phyloP scores from a whole-genome alignment of 2,329 filamentous ascomycete genomes.

The Cladosporium sp. region DNA sequence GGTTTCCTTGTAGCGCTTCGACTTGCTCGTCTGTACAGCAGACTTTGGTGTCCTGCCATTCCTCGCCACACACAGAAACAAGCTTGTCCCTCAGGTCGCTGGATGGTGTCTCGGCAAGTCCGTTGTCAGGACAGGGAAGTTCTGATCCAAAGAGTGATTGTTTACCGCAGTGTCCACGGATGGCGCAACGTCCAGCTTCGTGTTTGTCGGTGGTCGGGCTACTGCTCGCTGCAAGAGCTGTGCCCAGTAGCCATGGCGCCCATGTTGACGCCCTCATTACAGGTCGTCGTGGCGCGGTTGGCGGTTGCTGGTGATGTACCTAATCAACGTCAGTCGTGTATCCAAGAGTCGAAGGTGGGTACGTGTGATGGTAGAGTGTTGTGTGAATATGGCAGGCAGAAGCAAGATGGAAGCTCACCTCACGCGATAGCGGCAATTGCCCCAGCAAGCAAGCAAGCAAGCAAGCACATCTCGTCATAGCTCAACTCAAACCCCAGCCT shows the following conservation, averaged over 20 bases:
- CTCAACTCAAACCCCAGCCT: constrained; percentile 11
- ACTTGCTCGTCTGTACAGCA: constrained; percentile 86
- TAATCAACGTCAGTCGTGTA: not conserved
- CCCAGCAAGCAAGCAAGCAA: constrained; percentile 2
- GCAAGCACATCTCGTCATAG: constrained; percentile 12
- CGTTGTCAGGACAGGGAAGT: constrained; percentile 91
- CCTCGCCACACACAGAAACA: constrained; percentile 78
- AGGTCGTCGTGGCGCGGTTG: not conserved
- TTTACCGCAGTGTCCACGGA: constrained; percentile 88
- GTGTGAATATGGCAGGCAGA: not conserved
- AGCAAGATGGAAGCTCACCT: not conserved
- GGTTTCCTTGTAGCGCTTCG: constrained; percentile 75
- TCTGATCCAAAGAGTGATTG: constrained; percentile 86
- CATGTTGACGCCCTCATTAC: constrained; percentile 17
- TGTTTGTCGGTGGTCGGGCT: constrained; percentile 57
- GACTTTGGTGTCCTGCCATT: constrained; percentile 81
- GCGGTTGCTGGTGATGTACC: not conserved
- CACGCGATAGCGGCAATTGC: constrained; percentile 15
- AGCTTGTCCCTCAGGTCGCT: constrained; percentile 72
- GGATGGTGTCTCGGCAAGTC: constrained; percentile 71
- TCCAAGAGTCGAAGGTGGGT: not conserved
- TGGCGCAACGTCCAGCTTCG: constrained; percentile 84
- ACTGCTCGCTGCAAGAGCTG: constrained; percentile 12
- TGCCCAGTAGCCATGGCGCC: constrained; percentile 15
- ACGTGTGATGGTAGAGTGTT: not conserved